Base-by-base conservation (phyloP, 2,329 filamentous ascomycete species). In the Colletotrichum incanum region DNA sequence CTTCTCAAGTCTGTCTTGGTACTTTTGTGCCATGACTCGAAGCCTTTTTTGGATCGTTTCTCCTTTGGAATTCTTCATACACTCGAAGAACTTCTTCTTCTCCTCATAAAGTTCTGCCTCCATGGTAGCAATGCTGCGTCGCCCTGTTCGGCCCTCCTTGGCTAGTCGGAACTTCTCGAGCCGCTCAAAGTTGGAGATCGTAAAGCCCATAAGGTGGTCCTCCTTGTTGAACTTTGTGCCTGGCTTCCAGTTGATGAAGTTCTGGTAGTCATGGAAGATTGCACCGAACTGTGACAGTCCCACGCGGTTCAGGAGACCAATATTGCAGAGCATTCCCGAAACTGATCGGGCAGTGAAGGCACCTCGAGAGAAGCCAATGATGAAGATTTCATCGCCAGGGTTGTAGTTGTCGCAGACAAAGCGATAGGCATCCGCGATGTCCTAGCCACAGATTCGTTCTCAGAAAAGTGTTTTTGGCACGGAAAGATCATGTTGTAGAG, bases 331-430 rank as follows among this genome's bases (percentile, higher is more conserved):
- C 67, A 79, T 63, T 12, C 72, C 76, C 3, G 80, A 78, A 5
- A 82, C 77, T 1, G 80, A 79, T 14, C 81, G 80, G n/a, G 80
- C 81, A 0, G 81, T 82, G 65, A 81, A 82, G 28, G 81, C 81
- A 28, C 81, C 81, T 2, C 81, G 77, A 0, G 81, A 82, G 75
- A 82, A 82, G 18, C 81, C 81, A 39, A 82, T 75, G 41, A 81
- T 78, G 23, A 81, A 75, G 34, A 82, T 79, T 67, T 82, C 79
- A 59, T 81, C 79, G 1, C 78, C 78, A 5, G 75, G 76, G 45
- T 76, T 75, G 66, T 78, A 83, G 76, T 83, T 83, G 54, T 80
- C 77, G 59, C 79, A 79, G 5, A 82, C 75, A 72, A 82, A 83
- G 45, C 79, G 78, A 73, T 83, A 83, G 0, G 77, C 76, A 62